These are phyloP conservation scores for Rhizopus delemar DNA, from an alignment of 371 early-diverging fungal genomes.

Conservation along the genomic window DNA sequence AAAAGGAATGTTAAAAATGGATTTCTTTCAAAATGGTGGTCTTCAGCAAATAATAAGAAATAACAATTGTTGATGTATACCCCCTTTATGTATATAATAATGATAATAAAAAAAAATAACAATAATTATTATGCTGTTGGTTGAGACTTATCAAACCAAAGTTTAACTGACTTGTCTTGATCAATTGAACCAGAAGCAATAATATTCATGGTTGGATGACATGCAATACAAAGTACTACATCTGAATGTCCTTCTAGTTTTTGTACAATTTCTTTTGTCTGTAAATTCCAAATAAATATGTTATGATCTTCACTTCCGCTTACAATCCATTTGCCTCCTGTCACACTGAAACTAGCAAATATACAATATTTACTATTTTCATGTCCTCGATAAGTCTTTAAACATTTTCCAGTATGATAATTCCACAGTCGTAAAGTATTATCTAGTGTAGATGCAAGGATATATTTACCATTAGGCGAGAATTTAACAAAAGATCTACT, in stretches of 20 bases:
- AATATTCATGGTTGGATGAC: slow-evolving; percentile 93
- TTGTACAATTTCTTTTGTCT: slow-evolving; percentile 92
- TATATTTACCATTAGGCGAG: slow-evolving; percentile 97
- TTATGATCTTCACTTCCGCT: slow-evolving; percentile 91
- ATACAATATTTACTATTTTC: slow-evolving; percentile 89
- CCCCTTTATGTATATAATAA: too few relatives aligned
- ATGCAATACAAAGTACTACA: slow-evolving; percentile 89
- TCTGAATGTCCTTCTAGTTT: slow-evolving; percentile 91
- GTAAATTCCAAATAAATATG: slow-evolving; percentile 96
- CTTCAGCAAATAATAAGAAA: slow-evolving; percentile 9
- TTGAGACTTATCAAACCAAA: slow-evolving; percentile 73
- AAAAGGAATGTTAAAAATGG: slow-evolving; percentile 11
- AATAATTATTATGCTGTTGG: slow-evolving; percentile 22
- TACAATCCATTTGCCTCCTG: slow-evolving; percentile 95
- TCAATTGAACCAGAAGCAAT: slow-evolving; percentile 95
- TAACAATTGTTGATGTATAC: slow-evolving; percentile 1
- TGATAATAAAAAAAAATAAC: slow-evolving; percentile 1
- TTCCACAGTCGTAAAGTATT: slow-evolving; percentile 94
- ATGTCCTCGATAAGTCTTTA: slow-evolving; percentile 94
- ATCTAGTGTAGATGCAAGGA: slow-evolving; percentile 92
- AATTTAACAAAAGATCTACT: slow-evolving; percentile 93
- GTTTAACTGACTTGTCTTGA: slow-evolving; percentile 85
- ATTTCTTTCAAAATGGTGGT: slow-evolving; percentile 32
- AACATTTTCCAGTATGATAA: slow-evolving; percentile 88
- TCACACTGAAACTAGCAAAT: slow-evolving; percentile 90